A percentile compares a stretch with the other conserved stretches of the same genome.
Conservation (phyloP, 805 yeast species). For the Ascoidea tarda region DNA sequence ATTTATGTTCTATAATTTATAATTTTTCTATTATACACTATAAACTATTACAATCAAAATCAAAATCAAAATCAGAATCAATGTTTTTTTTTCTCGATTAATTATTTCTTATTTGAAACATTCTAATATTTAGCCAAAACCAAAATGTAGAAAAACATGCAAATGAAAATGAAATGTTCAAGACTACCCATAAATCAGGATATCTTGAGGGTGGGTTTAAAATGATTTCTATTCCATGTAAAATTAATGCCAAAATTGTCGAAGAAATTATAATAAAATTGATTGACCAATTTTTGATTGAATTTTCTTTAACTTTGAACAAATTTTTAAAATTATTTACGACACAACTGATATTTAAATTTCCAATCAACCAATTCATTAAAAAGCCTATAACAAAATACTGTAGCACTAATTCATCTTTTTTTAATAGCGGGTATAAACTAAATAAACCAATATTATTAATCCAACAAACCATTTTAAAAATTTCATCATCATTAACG, state of each 20-base stretch:
- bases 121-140: conserved; percentile 38
- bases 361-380: conserved; percentile 73
- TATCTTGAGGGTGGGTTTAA: conserved; percentile 39
- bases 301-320: conserved; percentile 23
- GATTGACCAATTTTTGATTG: conserved; percentile 39
- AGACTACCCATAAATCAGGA: conserved; percentile 81
- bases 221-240: conserved; percentile 41
- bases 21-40: no score
- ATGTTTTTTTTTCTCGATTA: background rate
- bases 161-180: conserved; percentile 61
- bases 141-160: conserved; percentile 64
- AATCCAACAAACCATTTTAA: conserved; percentile 74
- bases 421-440: conserved; percentile 72
- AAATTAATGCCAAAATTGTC: conserved; percentile 31
- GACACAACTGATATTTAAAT: conserved; percentile 31
- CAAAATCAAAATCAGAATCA: no score
- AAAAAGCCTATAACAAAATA: conserved; percentile 45
- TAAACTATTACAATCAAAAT: no score
- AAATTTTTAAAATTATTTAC: conserved; percentile 23
- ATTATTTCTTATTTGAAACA: background rate
- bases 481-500: conserved; percentile 34
- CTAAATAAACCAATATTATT: conserved; percentile 76
- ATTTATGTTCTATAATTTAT: no score
- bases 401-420: conserved; percentile 64
- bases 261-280: conserved; percentile 34